Percentiles rank a stretch among this genome's conserved stretches.
These are phyloP conservation scores for Wickerhamiella kurtzmanii DNA, from an alignment of 805 yeast genomes.

Conservation along the genomic window DNA sequence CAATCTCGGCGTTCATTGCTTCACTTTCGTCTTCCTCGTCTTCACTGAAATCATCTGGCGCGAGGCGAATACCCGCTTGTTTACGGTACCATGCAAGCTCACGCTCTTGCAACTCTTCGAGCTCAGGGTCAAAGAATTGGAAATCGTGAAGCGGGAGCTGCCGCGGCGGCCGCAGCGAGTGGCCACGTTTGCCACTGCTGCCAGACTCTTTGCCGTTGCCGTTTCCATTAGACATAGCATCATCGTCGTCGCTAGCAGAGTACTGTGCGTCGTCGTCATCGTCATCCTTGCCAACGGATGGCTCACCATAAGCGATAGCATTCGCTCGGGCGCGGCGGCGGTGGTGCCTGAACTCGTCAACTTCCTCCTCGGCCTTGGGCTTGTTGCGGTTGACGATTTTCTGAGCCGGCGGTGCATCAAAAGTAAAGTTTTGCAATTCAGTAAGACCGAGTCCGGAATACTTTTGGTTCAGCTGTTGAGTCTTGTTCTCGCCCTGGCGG, in stretches of 20 bases:
- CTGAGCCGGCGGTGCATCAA: slow-evolving; percentile 34
- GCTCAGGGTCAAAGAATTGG: slow-evolving; percentile 67
- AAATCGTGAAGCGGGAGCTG: slow-evolving; percentile 72
- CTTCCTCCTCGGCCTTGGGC: slow-evolving; percentile 13
- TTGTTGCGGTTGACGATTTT: slow-evolving; percentile 7
- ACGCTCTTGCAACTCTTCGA: slow-evolving; percentile 61
- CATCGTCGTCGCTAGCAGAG: neutral
- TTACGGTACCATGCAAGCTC: slow-evolving; percentile 70
- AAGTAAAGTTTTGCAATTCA: slow-evolving; percentile 82
- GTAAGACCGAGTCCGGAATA: slow-evolving; percentile 79
- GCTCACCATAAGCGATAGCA: slow-evolving; percentile 60
- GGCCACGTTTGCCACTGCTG: slow-evolving; percentile 45
- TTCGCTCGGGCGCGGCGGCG: slow-evolving; percentile 30
- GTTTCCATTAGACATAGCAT: no score
- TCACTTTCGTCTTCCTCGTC: slow-evolving; percentile 35
- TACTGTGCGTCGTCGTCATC: slow-evolving; percentile 49
- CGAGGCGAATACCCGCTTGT: slow-evolving; percentile 47
- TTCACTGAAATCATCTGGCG: slow-evolving; percentile 28
- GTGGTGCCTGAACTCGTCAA: slow-evolving; percentile 27
- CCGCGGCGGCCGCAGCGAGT: slow-evolving; percentile 62
- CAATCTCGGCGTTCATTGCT: slow-evolving; percentile 39
- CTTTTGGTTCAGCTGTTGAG: slow-evolving; percentile 63
- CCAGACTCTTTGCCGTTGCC: no score
- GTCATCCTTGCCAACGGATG: slow-evolving; percentile 32
- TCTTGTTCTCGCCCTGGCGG: slow-evolving; percentile 66